Percentiles rank a stretch among this genome's conserved stretches.
phyloP scores from a whole-genome alignment of 1,139 yeast species.

The Williopsis jadinii region DNA sequence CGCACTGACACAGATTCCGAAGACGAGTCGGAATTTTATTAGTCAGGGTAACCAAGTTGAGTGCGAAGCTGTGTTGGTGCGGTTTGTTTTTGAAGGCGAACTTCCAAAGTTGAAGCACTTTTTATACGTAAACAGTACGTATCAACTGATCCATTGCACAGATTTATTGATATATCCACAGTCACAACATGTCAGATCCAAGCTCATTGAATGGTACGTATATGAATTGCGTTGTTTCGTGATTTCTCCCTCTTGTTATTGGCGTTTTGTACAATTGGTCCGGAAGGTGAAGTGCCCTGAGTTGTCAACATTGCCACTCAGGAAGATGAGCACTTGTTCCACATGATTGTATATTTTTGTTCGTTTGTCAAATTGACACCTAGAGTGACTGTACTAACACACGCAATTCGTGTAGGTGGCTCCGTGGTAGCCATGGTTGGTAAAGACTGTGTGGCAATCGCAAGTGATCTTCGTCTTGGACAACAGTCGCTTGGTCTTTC shows the following conservation, averaged over 20 bases:
- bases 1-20: too few species aligned
- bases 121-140: too few species aligned
- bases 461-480: constrained; percentile 91
- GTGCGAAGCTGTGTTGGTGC: too few species aligned
- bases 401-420: constrained; percentile 50
- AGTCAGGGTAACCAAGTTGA: too few species aligned
- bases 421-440: constrained; percentile 98
- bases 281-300: neutral
- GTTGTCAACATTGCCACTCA: neutral
- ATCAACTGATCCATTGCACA: too few species aligned
- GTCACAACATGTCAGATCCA: constrained; percentile 40
- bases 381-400: neutral
- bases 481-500: constrained; percentile 89
- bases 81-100: too few species aligned
- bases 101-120: too few species aligned
- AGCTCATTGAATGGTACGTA: constrained; percentile 43
- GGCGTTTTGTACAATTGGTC: neutral
- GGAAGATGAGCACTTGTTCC: neutral
- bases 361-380: neutral
- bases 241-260: neutral
- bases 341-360: neutral
- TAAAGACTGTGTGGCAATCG: constrained; percentile 96
- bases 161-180: too few species aligned
- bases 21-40: too few species aligned
- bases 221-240: neutral